These are phyloP conservation scores for Filobasidium uniguttulatum DNA, from an alignment of 1,284 basidiomycete species.

Conservation along the genomic window DNA sequence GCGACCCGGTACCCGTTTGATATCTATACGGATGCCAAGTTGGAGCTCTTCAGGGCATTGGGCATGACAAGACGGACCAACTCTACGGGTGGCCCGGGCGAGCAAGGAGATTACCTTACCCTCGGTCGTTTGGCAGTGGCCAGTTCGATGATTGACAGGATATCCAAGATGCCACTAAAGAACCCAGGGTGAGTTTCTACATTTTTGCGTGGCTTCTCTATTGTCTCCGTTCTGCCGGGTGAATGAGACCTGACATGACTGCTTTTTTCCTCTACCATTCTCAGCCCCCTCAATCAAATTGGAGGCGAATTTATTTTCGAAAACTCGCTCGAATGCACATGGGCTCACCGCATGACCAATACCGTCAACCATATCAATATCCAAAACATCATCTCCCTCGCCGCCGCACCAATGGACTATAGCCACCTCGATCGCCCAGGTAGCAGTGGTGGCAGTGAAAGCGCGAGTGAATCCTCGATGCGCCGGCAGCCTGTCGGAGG, in stretches of 20 bases:
- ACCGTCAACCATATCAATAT: constrained; percentile 58
- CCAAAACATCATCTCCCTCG: constrained; percentile 48
- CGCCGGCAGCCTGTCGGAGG: constrained; percentile 5
- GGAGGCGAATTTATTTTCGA: constrained; percentile 82
- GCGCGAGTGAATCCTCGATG: background rate
- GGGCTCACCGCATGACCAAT: constrained; percentile 38
- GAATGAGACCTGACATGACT: background rate
- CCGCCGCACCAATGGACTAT: constrained; percentile 38
- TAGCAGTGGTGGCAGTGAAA: background rate
- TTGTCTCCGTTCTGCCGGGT: too few species aligned
- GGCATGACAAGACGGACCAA: constrained; percentile 54
- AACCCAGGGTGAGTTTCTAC: constrained; percentile 53
- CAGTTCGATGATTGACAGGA: too few species aligned
- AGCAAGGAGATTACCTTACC: constrained; percentile 43
- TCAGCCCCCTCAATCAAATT: constrained; percentile 42
- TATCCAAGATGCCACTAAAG: constrained; percentile 54
- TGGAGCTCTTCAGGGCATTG: constrained; percentile 54
- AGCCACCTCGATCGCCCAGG: constrained; percentile 6
- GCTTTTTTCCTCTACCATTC: too few species aligned
- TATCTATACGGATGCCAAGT: constrained; percentile 64
- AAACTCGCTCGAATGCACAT: constrained; percentile 40
- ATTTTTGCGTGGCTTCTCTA: background rate
- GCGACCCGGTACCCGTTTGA: constrained; percentile 44
- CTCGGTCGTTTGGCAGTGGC: constrained; percentile 23
- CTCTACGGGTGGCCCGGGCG: constrained; percentile 41